Evolutionary conservation across 2,329 filamentous ascomycete species (phyloP).

Genomic region (Xylaria sp.): DNA sequence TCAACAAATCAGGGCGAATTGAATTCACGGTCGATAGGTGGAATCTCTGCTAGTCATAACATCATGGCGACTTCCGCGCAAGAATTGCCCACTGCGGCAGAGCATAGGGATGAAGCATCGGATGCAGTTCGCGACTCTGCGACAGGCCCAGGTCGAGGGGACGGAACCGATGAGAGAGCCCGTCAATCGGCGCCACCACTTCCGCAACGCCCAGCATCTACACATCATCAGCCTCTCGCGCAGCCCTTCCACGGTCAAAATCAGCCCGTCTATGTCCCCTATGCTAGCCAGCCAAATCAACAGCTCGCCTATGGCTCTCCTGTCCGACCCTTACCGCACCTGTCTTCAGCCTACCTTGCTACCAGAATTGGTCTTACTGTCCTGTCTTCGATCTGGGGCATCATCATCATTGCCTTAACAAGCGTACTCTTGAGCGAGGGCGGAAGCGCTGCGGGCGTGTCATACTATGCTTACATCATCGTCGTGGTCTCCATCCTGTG

Average conservation of each 20-base stretch:
- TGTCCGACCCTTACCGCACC: slow-evolving; percentile 43
- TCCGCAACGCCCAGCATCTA: slow-evolving; percentile 31
- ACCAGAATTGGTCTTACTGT: slow-evolving; percentile 44
- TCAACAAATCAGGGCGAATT: not conserved
- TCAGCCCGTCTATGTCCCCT: slow-evolving; percentile 37
- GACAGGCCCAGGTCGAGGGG: slow-evolving; percentile 13
- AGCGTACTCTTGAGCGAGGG: slow-evolving; percentile 39
- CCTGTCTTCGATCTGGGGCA: slow-evolving; percentile 39
- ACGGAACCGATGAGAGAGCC: slow-evolving; percentile 14
- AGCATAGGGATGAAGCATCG: slow-evolving; percentile 32
- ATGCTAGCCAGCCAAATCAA: slow-evolving; percentile 38
- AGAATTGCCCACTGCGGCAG: slow-evolving; percentile 24
- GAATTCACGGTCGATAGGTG: not conserved
- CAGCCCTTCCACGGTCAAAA: slow-evolving; percentile 37
- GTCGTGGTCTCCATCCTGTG: slow-evolving; percentile 44
- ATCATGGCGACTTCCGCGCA: slow-evolving; percentile 34
- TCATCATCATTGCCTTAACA: slow-evolving; percentile 44
- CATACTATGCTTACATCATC: slow-evolving; percentile 42
- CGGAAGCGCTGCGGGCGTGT: slow-evolving; percentile 16
- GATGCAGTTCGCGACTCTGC: slow-evolving; percentile 24
- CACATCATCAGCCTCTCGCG: slow-evolving; percentile 36
- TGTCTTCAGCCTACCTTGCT: slow-evolving; percentile 41
- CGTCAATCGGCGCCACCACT: slow-evolving; percentile 31
- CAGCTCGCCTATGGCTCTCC: slow-evolving; percentile 39
- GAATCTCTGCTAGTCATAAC: not conserved